These are phyloP conservation scores for Chlorella sp. DNA, from an alignment of 139 green algal species.

Conservation along the genomic window DNA sequence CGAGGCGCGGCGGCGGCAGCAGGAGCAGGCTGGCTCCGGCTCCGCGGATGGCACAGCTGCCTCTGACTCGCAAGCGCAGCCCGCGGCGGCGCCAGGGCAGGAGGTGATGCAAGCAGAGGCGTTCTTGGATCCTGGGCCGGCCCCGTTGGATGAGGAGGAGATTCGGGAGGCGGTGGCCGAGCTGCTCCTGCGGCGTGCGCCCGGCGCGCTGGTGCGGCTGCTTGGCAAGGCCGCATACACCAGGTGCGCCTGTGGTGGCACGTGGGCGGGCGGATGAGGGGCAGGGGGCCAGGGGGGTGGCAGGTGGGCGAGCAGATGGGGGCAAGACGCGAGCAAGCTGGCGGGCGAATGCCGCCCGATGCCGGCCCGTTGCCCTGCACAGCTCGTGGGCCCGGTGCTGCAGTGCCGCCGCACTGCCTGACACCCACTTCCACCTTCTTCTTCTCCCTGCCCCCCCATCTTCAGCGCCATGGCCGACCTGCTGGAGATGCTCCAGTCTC, in stretches of 20 bases:
- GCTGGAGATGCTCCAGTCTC: slow-evolving; percentile 66
- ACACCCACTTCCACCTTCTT: background rate
- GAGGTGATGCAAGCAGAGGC: slow-evolving; percentile 25
- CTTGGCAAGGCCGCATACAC: slow-evolving; percentile 54
- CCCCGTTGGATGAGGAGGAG: slow-evolving; percentile 54
- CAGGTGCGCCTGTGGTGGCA: slow-evolving; percentile 4
- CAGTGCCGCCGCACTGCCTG: too few species aligned
- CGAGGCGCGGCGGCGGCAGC: background rate
- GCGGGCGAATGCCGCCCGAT: too few species aligned
- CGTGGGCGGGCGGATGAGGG: background rate
- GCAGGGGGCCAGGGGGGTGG: background rate
- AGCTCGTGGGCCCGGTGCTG: too few species aligned
- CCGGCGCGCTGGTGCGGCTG: slow-evolving; percentile 52
- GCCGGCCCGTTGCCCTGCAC: too few species aligned
- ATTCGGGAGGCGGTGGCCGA: slow-evolving; percentile 48
- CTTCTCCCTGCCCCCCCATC: background rate
- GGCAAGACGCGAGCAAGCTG: too few species aligned
- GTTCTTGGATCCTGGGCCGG: slow-evolving; percentile 35
- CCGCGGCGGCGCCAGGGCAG: too few species aligned
- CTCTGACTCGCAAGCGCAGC: too few species aligned
- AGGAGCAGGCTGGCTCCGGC: too few species aligned
- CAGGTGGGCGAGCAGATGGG: background rate
- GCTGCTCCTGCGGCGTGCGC: slow-evolving; percentile 42
- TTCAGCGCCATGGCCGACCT: slow-evolving; percentile 58
- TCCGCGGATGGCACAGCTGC: too few species aligned